Evolutionary conservation across 306 rosid species (phyloP).

Genomic region (Lathyrus tuberosus): DNA sequence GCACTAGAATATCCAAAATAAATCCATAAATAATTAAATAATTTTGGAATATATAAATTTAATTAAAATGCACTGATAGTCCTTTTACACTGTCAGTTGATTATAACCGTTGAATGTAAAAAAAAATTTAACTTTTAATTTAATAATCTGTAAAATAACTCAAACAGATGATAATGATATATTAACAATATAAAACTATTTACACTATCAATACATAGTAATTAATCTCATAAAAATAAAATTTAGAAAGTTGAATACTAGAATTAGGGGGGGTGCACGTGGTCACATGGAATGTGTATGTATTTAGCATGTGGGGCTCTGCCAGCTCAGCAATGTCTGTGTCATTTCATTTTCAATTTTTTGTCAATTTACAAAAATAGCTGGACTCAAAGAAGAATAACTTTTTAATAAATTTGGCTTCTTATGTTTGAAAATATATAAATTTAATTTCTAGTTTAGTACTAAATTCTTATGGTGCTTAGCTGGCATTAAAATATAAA

Average conservation of each 20-base stretch:
- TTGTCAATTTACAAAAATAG: conserved; percentile 41
- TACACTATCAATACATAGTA: too few relatives aligned
- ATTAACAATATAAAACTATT: too few relatives aligned
- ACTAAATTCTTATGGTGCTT: not conserved
- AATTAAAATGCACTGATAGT: too few relatives aligned
- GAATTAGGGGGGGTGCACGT: conserved; percentile 39
- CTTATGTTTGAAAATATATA: too few relatives aligned
- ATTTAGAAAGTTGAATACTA: conserved; percentile 2
- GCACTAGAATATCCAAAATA: not conserved
- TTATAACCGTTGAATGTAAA: too few relatives aligned
- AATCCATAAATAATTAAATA: not conserved
- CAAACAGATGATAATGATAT: too few relatives aligned
- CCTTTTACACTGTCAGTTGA: too few relatives aligned
- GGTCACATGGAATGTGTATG: conserved; percentile 48
- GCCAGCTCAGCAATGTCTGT: conserved; percentile 50
- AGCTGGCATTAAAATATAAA: conserved; percentile 6
- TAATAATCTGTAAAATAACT: too few relatives aligned
- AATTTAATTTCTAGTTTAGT: not conserved
- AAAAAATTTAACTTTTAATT: too few relatives aligned
- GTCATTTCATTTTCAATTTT: conserved; percentile 35
- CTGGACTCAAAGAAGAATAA: conserved; percentile 44
- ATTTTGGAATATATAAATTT: too few relatives aligned
- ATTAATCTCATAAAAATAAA: conserved; percentile 13
- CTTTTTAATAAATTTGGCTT: not conserved
- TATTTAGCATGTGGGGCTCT: conserved; percentile 29